Evolutionary conservation across 192 early-diverging fungal species (phyloP).

Genomic region (Helicostylum pulchrum): DNA sequence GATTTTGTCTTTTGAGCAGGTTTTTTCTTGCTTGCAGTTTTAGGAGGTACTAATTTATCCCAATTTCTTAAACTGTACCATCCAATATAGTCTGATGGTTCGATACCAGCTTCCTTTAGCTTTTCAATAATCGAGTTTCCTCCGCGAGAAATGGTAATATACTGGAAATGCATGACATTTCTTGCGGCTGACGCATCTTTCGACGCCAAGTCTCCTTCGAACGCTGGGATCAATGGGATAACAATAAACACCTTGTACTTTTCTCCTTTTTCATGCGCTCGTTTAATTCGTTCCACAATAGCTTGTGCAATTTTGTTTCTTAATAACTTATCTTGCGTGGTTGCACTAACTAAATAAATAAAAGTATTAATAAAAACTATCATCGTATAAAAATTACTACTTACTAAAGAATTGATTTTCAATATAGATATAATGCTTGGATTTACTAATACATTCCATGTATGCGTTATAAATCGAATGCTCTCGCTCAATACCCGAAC

Average conservation of each 20-base stretch:
- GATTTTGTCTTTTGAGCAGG: no score
- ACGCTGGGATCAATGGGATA: slow-evolving; percentile 83
- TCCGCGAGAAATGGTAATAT: slow-evolving; percentile 71
- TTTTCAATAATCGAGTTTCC: slow-evolving; percentile 62
- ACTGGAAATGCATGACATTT: slow-evolving; percentile 80
- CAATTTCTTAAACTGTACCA: slow-evolving; percentile 72
- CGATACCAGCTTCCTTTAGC: slow-evolving; percentile 52
- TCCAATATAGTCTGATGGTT: slow-evolving; percentile 60
- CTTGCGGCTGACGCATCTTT: slow-evolving; percentile 65
- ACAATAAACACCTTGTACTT: slow-evolving; percentile 76
- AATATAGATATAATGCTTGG: slow-evolving; percentile 90
- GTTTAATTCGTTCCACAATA: slow-evolving; percentile 69
- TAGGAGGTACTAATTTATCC: slow-evolving; percentile 33
- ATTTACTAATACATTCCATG: slow-evolving; percentile 63
- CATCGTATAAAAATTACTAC: no score
- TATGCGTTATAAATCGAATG: slow-evolving; percentile 84
- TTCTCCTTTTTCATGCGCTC: slow-evolving; percentile 62
- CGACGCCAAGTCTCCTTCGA: slow-evolving; percentile 76
- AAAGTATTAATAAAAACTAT: no score
- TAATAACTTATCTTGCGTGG: slow-evolving; percentile 20
- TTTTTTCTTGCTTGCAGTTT: not conserved
- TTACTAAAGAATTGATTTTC: slow-evolving; percentile 93
- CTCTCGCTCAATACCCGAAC: slow-evolving; percentile 62
- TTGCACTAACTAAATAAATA: slow-evolving; percentile 19
- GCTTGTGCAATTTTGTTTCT: slow-evolving; percentile 46